phyloP scores from a whole-genome alignment of 139 green algal species.

The Astrephomene gubernaculifera region DNA sequence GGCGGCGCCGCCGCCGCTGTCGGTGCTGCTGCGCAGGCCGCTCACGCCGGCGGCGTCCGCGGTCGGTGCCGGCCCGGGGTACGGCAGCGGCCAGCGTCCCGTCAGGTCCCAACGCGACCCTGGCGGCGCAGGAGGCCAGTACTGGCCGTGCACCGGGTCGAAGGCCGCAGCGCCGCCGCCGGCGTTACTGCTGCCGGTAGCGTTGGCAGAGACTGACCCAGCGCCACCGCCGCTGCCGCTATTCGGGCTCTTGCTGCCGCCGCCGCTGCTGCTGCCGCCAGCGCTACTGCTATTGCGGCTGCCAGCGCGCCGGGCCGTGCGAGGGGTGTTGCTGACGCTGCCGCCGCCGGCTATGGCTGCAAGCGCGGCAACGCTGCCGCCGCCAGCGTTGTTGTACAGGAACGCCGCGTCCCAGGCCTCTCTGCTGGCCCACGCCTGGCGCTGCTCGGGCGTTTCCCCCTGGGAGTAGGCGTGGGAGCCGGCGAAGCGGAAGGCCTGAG shows the following conservation, averaged over 20 bases:
- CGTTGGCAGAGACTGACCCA: not conserved
- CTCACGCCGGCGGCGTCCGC: not conserved
- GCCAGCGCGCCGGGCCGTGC: not conserved
- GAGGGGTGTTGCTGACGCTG: not conserved
- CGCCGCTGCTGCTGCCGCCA: not conserved
- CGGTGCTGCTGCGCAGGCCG: too few species aligned
- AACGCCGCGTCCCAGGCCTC: conserved; percentile 32
- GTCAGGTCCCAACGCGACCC: conserved; percentile 23
- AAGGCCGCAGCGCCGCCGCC: too few species aligned
- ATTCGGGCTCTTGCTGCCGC: not conserved
- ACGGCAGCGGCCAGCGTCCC: not conserved
- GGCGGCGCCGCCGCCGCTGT: not conserved
- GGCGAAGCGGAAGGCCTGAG: conserved; percentile 35
- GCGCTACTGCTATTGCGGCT: not conserved
- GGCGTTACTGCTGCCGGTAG: not conserved
- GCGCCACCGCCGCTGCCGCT: not conserved
- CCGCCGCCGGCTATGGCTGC: too few species aligned
- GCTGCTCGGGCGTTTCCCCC: conserved; percentile 6
- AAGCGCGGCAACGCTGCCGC: not conserved
- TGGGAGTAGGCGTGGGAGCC: conserved; percentile 17
- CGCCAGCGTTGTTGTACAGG: not conserved
- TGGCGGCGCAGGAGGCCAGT: conserved; percentile 11
- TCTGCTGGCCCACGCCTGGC: conserved; percentile 22
- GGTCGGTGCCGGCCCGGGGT: not conserved
- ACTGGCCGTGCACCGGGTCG: not conserved